Evolutionary conservation across 2,329 filamentous ascomycete species (phyloP).

Genomic region (Sporothrix inflata): DNA sequence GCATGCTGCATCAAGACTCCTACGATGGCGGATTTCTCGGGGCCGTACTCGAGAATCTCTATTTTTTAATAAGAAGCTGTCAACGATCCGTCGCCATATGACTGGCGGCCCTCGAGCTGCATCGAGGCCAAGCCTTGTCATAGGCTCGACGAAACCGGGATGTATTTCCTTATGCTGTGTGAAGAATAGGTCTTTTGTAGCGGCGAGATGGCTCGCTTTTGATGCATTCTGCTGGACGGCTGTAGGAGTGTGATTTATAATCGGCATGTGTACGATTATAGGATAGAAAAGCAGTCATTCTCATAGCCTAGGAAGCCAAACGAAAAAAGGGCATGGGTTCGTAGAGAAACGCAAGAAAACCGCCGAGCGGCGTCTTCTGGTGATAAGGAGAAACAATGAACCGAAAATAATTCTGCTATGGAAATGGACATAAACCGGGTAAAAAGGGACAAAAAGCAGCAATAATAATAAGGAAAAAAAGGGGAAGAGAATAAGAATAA

Average conservation of each 20-base stretch:
- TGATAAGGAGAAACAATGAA: background rate
- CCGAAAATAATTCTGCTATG: slow-evolving; percentile 3
- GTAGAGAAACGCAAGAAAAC: background rate
- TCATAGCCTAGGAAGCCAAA: background rate
- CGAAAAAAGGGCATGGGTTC: background rate
- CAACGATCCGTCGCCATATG: background rate
- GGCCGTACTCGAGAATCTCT: background rate
- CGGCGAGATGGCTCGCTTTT: too few relatives aligned
- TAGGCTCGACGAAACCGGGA: background rate
- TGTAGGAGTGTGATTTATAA: background rate
- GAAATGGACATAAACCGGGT: background rate
- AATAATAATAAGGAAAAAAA: background rate
- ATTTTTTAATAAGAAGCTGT: background rate
- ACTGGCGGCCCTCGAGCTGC: background rate
- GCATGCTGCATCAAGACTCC: background rate
- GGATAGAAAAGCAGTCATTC: too few relatives aligned
- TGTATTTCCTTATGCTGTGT: background rate
- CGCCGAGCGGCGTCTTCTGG: background rate
- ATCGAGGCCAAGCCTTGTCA: background rate
- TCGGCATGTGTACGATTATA: background rate
- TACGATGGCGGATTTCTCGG: background rate
- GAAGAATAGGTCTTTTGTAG: background rate
- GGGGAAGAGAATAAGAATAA: background rate
- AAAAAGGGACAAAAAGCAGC: background rate
- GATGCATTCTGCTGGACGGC: too few relatives aligned